Percentiles rank a stretch among this genome's conserved stretches.
Evolutionary conservation across 805 yeast species (phyloP).

Genomic region (Saturnispora bothae): DNA sequence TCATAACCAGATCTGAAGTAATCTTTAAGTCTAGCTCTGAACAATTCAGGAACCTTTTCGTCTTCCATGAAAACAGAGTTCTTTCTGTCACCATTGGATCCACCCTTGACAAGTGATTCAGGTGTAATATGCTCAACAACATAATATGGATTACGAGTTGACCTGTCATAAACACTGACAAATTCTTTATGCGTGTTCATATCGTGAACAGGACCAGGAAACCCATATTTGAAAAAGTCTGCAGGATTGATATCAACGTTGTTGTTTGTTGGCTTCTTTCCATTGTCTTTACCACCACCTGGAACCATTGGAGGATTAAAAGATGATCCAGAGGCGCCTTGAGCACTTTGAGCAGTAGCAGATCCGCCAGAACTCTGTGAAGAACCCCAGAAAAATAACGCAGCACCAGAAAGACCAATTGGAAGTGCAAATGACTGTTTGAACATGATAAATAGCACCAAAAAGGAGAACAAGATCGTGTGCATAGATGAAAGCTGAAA

Average conservation of each 20-base stretch:
- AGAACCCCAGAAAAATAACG: constrained; percentile 23
- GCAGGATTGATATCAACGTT: constrained; percentile 50
- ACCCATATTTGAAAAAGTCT: constrained; percentile 82
- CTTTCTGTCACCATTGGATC: constrained; percentile 57
- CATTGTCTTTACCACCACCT: constrained; percentile 1
- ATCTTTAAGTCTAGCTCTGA: constrained; percentile 70
- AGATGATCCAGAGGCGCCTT: constrained; percentile 12
- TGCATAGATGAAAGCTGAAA: neutral
- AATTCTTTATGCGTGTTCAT: constrained; percentile 63
- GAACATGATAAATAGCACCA: constrained; percentile 10
- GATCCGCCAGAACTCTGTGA: constrained; percentile 13
- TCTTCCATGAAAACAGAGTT: constrained; percentile 83
- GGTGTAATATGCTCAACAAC: constrained; percentile 79
- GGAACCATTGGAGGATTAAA: constrained; percentile 8
- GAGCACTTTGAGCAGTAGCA: constrained; percentile 11
- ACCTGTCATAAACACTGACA: constrained; percentile 77
- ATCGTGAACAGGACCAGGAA: constrained; percentile 93
- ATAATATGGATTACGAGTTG: constrained; percentile 76
- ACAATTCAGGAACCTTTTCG: constrained; percentile 62
- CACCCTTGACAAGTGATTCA: constrained; percentile 43
- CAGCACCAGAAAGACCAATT: constrained; percentile 18
- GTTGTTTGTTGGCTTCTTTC: constrained; percentile 5
- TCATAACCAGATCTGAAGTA: constrained; percentile 94
- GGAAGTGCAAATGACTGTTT: constrained; percentile 12
- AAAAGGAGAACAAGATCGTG: neutral